Evolutionary conservation across 2,329 filamentous ascomycete genomes (phyloP).

Genomic region (Zymoseptoria crescenta): DNA sequence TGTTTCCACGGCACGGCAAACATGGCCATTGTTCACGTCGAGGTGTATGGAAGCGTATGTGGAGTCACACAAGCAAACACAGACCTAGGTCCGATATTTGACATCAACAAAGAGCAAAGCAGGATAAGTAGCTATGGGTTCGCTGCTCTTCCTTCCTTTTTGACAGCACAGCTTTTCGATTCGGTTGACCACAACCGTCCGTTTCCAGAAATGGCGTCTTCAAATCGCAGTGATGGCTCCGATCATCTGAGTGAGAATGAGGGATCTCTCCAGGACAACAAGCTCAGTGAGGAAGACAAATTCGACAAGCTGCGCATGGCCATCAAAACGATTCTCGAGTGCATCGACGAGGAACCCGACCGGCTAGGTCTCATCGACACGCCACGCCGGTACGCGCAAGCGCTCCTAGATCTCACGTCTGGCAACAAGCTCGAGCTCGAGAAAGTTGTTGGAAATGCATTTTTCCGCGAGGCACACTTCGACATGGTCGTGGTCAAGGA

Average conservation of each 20-base stretch:
- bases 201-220: neutral
- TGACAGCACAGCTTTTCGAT: neutral
- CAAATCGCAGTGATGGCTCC: neutral
- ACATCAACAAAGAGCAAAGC: neutral
- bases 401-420: constrained; percentile 83
- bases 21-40: neutral
- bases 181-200: neutral
- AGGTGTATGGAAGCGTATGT: too few relatives aligned
- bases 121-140: neutral
- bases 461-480: constrained; percentile 89
- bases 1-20: neutral
- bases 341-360: constrained; percentile 53
- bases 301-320: constrained; percentile 50
- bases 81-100: neutral
- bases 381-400: constrained; percentile 80
- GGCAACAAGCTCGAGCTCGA: constrained; percentile 85
- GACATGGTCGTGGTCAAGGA: constrained; percentile 94
- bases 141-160: neutral
- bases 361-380: constrained; percentile 51
- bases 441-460: constrained; percentile 79
- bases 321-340: constrained; percentile 52
- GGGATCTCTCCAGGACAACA: too few relatives aligned
- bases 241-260: too few relatives aligned
- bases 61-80: neutral
- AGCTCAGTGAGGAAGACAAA: too few relatives aligned